Evolutionary conservation across 1,284 basidiomycete species (phyloP), one percentile per base, ranked within the genome.

Genomic region (Tylopilus orsonianus): DNA sequence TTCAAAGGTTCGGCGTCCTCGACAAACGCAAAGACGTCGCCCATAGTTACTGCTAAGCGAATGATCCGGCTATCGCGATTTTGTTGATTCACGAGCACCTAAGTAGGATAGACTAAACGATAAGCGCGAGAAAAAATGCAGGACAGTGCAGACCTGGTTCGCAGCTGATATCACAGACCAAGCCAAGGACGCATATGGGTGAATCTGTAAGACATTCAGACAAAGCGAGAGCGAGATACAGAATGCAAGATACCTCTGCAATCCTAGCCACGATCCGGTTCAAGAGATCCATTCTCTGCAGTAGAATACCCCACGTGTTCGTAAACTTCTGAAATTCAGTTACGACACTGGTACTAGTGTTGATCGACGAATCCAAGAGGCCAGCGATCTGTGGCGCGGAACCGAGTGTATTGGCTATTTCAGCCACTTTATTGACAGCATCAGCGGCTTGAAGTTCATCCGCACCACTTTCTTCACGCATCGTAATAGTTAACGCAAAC

Each of bases 111-210:
- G 27, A 32, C 3, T 2, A 0, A 13, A 5, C 0, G 6, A 34
- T 29, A 6, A 46, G 10, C 12, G 1, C 3, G 1, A 12, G 16
- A 7, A 3, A 39, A 16, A 24, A n/a, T 12, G 2, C 10, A 8
- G 5, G 43, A 1, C 3, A 34, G 37, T 3, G 37, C 51, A 7
- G 6, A 57, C 60, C 48, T 50, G 23, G n/a, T 48, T 56, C 2
- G 58, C 45, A 37, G 60, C 56, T 3, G 60, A 60, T 42, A 58
- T 48, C 2, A 58, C 60, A 8, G 57, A 62, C 52, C 60, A 59
- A 13, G 58, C 48, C 24, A 59, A 20, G 1, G 53, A 61, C 0
- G 41, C 24, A n/a, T 56, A 63, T 1, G 48, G 58, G 16, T 59
- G 52, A 40, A 59, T 38, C 58, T 62, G 22, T 18, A 12, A 1